Evolutionary conservation across 352 stramenopile genomes (phyloP).

Genomic region (Pythium insidiosum): DNA sequence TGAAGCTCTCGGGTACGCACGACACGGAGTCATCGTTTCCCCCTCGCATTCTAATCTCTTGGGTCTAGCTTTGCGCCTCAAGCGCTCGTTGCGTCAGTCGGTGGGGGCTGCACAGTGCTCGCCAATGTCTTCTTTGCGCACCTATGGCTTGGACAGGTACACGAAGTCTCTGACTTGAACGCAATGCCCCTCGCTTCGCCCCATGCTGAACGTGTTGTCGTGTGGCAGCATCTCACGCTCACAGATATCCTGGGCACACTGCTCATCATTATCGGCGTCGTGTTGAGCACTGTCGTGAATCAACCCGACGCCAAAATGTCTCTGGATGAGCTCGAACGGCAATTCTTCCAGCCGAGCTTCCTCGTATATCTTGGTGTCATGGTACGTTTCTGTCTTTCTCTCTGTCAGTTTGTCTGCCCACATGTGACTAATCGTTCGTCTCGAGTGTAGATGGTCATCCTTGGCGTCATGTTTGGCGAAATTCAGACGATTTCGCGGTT

Average conservation of each 20-base stretch:
- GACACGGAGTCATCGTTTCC: not conserved
- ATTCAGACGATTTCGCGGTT: constrained; percentile 56
- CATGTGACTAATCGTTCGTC: constrained; percentile 1
- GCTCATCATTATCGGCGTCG: constrained; percentile 75
- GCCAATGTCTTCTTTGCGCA: constrained; percentile 88
- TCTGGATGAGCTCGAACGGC: constrained; percentile 63
- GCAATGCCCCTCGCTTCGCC: not conserved
- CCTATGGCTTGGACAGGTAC: constrained; percentile 70
- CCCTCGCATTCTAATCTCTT: not conserved
- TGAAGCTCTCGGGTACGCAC: constrained; percentile 56
- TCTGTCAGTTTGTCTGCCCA: too few relatives aligned
- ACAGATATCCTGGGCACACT: constrained; percentile 65
- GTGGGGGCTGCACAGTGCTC: constrained; percentile 79
- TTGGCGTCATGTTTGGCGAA: constrained; percentile 63
- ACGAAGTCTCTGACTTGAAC: not conserved
- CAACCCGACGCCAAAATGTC: constrained; percentile 75
- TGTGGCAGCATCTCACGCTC: constrained; percentile 36
- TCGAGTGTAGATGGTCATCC: constrained; percentile 32
- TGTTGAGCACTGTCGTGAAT: constrained; percentile 76
- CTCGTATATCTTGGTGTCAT: constrained; percentile 75
- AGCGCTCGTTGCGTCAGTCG: constrained; percentile 77
- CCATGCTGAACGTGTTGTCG: not conserved
- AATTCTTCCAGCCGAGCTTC: constrained; percentile 75
- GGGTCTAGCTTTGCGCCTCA: constrained; percentile 66
- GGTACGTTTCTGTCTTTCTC: constrained; percentile 19